Evolutionary conservation across 306 rosid species (phyloP).

Genomic region (Citrullus amarus): DNA sequence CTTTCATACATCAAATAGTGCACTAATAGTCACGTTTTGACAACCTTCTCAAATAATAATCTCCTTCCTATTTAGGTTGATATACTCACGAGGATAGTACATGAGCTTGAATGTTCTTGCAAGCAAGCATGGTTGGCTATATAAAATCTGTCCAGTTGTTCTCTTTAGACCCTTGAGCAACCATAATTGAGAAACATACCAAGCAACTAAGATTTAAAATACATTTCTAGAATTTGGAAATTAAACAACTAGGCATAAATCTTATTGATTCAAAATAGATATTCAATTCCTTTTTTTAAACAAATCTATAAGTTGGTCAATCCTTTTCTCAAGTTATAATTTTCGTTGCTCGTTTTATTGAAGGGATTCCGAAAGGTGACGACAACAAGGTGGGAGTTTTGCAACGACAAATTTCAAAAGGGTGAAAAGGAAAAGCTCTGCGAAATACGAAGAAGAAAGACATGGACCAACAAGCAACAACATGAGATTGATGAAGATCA

Average conservation of each 20-base stretch:
- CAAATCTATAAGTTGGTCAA: neutral
- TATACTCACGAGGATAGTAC: too few species aligned
- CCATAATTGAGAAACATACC: neutral
- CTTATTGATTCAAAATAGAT: neutral
- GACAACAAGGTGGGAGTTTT: constrained; percentile 83
- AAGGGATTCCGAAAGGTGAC: constrained; percentile 84
- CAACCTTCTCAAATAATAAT: too few species aligned
- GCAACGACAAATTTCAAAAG: constrained; percentile 59
- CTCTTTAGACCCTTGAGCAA: too few species aligned
- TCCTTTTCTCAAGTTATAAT: neutral
- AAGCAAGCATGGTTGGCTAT: too few species aligned
- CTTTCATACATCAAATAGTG: too few species aligned
- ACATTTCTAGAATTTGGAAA: neutral
- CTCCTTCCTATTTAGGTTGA: too few species aligned
- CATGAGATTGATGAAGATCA: constrained; percentile 53
- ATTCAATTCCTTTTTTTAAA: neutral
- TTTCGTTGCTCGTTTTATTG: neutral
- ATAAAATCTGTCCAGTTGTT: too few species aligned
- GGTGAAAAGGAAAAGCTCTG: constrained; percentile 50
- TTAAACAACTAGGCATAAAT: neutral
- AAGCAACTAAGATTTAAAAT: neutral
- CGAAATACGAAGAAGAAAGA: constrained; percentile 67
- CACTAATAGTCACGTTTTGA: too few species aligned
- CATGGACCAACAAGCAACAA: constrained; percentile 47
- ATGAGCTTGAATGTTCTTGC: too few species aligned